These are phyloP conservation scores for Astrephomene gubernaculifera DNA, from an alignment of 139 green algal genomes.

Conservation along the genomic window DNA sequence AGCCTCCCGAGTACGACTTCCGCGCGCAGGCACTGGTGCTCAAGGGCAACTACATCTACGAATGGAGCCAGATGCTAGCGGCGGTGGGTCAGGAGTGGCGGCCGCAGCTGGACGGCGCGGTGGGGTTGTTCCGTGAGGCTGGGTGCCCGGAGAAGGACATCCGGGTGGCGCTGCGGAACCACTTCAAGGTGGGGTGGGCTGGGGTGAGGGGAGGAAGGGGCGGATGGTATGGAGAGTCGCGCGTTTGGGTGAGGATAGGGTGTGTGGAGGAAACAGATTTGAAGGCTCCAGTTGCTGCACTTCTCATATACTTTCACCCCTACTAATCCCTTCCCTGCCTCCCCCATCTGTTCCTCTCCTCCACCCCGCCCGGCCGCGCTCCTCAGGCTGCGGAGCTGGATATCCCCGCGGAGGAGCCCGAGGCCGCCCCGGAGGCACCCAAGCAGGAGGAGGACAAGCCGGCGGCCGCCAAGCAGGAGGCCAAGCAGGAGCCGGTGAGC, in stretches of 20 bases:
- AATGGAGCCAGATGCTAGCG: conserved; percentile 74
- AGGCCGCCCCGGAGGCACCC: background rate
- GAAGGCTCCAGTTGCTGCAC: too few species aligned
- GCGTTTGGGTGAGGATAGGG: too few species aligned
- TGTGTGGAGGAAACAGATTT: too few species aligned
- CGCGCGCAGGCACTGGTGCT: conserved; percentile 70
- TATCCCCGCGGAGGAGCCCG: conserved; percentile 15
- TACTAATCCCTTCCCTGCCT: too few species aligned
- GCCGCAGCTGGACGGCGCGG: conserved; percentile 68
- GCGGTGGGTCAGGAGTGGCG: conserved; percentile 52
- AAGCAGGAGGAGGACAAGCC: background rate
- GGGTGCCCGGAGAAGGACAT: conserved; percentile 78
- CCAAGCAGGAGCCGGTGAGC: conserved; percentile 2
- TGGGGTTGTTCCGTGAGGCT: conserved; percentile 75
- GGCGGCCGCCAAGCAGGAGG: background rate
- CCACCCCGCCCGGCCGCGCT: background rate
- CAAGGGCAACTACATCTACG: conserved; percentile 86
- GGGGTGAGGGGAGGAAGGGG: conserved; percentile 59
- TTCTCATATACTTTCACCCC: too few species aligned
- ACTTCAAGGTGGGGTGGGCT: conserved; percentile 62
- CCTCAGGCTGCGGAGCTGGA: conserved; percentile 30
- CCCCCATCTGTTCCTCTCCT: background rate
- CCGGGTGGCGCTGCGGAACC: conserved; percentile 74
- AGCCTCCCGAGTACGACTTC: conserved; percentile 53
- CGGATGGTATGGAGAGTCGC: conserved; percentile 8